These are phyloP conservation scores for Colletotrichum sp. DNA, from an alignment of 2,329 filamentous ascomycete species.

Conservation along the genomic window DNA sequence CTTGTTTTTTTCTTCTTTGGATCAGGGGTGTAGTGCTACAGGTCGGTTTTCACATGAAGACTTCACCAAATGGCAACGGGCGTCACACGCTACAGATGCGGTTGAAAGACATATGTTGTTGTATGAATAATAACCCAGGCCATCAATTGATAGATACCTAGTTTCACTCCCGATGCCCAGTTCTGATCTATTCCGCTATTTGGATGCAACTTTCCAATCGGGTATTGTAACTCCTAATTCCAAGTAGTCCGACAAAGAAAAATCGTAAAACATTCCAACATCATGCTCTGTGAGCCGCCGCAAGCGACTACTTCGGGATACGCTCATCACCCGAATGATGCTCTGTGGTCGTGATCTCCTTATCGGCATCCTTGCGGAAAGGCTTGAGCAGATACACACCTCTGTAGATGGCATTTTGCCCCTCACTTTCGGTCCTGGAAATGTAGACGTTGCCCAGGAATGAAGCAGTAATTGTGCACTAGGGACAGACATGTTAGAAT, in stretches of 20 bases:
- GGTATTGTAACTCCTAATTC: not conserved
- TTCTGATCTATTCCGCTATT: not conserved
- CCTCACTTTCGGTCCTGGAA: slow-evolving; percentile 27
- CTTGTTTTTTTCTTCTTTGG: not conserved
- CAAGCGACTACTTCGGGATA: not conserved
- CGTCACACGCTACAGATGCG: not conserved
- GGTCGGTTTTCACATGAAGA: not conserved
- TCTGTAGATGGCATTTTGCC: slow-evolving; percentile 29
- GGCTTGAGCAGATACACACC: slow-evolving; percentile 32
- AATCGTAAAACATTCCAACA: not conserved
- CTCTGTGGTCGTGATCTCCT: not conserved
- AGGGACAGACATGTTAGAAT: not conserved
- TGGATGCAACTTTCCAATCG: not conserved
- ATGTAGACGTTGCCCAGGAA: slow-evolving; percentile 40
- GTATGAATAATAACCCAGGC: not conserved
- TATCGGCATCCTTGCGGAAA: not conserved
- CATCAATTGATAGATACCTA: not conserved
- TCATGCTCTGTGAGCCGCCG: not conserved
- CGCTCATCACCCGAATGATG: not conserved
- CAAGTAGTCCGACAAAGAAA: not conserved
- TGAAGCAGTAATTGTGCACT: slow-evolving; percentile 30
- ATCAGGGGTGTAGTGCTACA: not conserved
- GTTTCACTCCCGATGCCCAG: not conserved
- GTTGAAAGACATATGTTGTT: not conserved
- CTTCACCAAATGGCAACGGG: not conserved